Base-by-base conservation (phyloP, 2,329 filamentous ascomycete genomes). In the Colletotrichum lupini region DNA sequence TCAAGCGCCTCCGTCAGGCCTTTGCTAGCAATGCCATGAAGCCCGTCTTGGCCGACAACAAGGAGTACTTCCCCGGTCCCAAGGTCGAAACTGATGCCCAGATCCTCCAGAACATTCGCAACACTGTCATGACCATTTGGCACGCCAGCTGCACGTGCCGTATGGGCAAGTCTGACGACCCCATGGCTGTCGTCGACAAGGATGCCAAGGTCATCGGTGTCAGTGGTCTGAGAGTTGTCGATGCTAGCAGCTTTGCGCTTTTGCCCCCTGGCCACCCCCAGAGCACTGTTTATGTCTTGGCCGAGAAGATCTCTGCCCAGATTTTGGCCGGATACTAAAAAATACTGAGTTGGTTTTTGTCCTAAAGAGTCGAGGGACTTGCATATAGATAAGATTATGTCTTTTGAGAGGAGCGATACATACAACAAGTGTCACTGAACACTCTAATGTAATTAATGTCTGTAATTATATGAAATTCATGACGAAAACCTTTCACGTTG, bases 121-220 rank as follows among this genome's bases (percentile, higher is more conserved):
- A 58, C 42, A 55, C 49, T 3, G 82, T 85, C 1, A 88, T 86
- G 81, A 87, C 87, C 0, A 89, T 91, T 74, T 73, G 66, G 66
- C 89, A 92, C 77, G 86, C 87, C 1, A 86, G 84, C 0, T 87
- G 87, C 67, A 89, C 88, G 0, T 87, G 85, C 67, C 83, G 87
- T 0, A 91, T 91, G 76, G 89, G 90, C 3, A 78, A 76, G 63
- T 57, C 56, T 1, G 75, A 75, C 14, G 81, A 82, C 66, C 73
- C 75, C n/a, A 71, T 75, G 46, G 78, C 81, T 19, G 80, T 81
- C n/a, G 77, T 82, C 19, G 81, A 82, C 58, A 75, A 73, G 26
- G 73, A 78, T 32, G 79, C 79, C 2, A 76, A 76, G 53, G 81
- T 82, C 8, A 74, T 77, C 35, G 80, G 81, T 8, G 78, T 82